A percentile compares a stretch with the other conserved stretches of the same genome.
phyloP scores from a whole-genome alignment of 2,329 filamentous ascomycete species.

The Paracoccidioides brasiliensis region DNA sequence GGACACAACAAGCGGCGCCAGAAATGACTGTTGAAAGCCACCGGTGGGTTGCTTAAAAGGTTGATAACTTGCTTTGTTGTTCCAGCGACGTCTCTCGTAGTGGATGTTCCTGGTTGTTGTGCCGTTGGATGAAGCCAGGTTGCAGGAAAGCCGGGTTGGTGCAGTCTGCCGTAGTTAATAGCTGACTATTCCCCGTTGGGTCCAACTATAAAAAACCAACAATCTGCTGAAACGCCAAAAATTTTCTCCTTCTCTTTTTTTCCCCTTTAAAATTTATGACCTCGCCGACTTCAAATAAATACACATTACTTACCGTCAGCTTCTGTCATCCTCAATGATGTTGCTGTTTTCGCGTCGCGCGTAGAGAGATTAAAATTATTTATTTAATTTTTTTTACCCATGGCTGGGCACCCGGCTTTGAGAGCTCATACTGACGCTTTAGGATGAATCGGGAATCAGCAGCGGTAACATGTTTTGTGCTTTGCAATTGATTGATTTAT shows the following conservation, averaged over 20 bases:
- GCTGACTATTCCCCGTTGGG: constrained; percentile 12
- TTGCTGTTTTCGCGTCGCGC: constrained; percentile 57
- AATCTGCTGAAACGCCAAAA: constrained; percentile 4
- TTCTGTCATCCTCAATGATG: constrained; percentile 36
- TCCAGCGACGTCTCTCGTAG: background rate
- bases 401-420: constrained; percentile 61
- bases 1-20: too few relatives aligned
- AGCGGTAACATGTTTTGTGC: constrained; percentile 47
- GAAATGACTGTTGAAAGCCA: too few relatives aligned
- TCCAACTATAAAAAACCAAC: constrained; percentile 7
- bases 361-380: constrained; percentile 36
- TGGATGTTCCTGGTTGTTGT: background rate
- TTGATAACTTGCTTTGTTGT: too few relatives aligned
- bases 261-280: constrained; percentile 26
- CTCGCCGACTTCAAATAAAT: constrained; percentile 40
- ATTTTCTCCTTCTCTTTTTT: constrained; percentile 25
- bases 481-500: background rate
- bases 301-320: constrained; percentile 48
- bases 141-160: constrained; percentile 29
- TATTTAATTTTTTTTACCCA: constrained; percentile 39
- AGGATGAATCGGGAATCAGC: constrained; percentile 60
- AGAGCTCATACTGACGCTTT: constrained; percentile 49
- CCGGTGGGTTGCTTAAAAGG: too few relatives aligned
- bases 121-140: constrained; percentile 29
- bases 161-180: constrained; percentile 20